Evolutionary conservation across 768 basidiomycete genomes (phyloP).

Genomic region (Termitomyces sp.): DNA sequence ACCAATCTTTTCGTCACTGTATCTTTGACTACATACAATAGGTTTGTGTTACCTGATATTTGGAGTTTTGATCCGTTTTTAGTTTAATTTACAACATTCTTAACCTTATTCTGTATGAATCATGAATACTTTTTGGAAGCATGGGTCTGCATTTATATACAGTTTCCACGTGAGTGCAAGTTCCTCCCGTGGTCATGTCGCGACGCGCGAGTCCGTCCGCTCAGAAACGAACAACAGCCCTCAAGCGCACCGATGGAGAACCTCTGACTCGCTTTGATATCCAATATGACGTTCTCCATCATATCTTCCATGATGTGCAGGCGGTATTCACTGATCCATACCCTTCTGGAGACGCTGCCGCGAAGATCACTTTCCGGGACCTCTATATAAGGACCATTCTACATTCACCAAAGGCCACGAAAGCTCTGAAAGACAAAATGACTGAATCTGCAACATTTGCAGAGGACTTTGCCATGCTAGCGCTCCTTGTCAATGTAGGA

Average conservation of each 20-base stretch:
- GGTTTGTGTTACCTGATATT: slow-evolving; percentile 6
- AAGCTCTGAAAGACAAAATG: slow-evolving; percentile 69
- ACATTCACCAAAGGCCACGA: slow-evolving; percentile 63
- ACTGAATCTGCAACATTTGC: slow-evolving; percentile 52
- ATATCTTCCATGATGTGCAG: slow-evolving; percentile 68
- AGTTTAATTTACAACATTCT: slow-evolving; percentile 14
- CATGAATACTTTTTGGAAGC: background rate
- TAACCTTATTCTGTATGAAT: slow-evolving; percentile 6
- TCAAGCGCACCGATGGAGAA: slow-evolving; percentile 59
- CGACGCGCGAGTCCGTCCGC: slow-evolving; percentile 35
- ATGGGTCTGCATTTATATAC: slow-evolving; percentile 1
- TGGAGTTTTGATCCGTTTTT: slow-evolving; percentile 1
- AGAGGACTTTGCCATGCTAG: slow-evolving; percentile 70
- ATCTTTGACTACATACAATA: slow-evolving; percentile 13
- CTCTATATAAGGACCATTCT: slow-evolving; percentile 48
- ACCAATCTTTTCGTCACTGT: slow-evolving; percentile 15
- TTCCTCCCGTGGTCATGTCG: slow-evolving; percentile 15
- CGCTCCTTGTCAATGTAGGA: slow-evolving; percentile 73
- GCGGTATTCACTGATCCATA: slow-evolving; percentile 50
- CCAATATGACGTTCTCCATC: slow-evolving; percentile 74
- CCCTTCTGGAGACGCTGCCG: slow-evolving; percentile 13
- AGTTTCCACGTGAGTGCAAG: background rate
- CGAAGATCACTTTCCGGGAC: slow-evolving; percentile 54
- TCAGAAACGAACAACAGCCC: slow-evolving; percentile 36
- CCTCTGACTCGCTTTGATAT: slow-evolving; percentile 64